A percentile compares a stretch with the other conserved stretches of the same genome.
These are phyloP conservation scores for Agarophyton chilense DNA, from an alignment of 23 red algal genomes.

Conservation along the genomic window DNA sequence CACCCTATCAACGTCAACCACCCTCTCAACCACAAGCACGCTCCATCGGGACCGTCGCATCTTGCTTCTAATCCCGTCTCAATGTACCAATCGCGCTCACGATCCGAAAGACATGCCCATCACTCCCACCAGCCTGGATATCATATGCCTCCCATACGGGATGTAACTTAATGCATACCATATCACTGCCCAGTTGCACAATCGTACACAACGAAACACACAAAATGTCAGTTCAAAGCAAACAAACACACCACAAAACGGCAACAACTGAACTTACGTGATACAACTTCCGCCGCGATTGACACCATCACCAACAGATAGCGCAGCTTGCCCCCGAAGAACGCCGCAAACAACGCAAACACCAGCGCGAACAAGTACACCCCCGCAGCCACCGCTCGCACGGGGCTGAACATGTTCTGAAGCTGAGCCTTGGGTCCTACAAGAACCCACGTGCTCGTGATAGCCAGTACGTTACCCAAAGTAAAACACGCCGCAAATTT, in stretches of 20 bases:
- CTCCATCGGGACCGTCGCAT: too few relatives aligned
- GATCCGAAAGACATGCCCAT: not conserved
- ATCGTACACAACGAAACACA: not conserved
- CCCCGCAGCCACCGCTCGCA: conserved; percentile 69
- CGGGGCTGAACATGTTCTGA: conserved; percentile 85
- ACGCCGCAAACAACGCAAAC: conserved; percentile 78
- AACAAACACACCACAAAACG: too few relatives aligned
- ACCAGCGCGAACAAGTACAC: conserved; percentile 72
- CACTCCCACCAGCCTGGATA: conserved; percentile 58
- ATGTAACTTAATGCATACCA: conserved; percentile 85
- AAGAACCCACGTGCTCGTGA: conserved; percentile 79
- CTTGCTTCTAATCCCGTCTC: too few relatives aligned
- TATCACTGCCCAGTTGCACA: conserved; percentile 40
- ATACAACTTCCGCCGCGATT: conserved; percentile 70
- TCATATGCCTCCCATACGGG: conserved; percentile 71
- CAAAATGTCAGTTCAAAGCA: not conserved
- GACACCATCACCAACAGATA: conserved; percentile 81
- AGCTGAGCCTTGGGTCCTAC: conserved; percentile 85
- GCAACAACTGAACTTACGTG: conserved; percentile 84
- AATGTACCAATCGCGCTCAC: not conserved
- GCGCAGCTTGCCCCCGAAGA: conserved; percentile 78
- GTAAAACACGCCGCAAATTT: conserved; percentile 90
- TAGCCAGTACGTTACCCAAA: conserved; percentile 81
- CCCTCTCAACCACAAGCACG: not conserved
- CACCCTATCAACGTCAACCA: not conserved